Conservation (phyloP, 2,329 filamentous ascomycete genomes). For the Fusarium irregulare region DNA sequence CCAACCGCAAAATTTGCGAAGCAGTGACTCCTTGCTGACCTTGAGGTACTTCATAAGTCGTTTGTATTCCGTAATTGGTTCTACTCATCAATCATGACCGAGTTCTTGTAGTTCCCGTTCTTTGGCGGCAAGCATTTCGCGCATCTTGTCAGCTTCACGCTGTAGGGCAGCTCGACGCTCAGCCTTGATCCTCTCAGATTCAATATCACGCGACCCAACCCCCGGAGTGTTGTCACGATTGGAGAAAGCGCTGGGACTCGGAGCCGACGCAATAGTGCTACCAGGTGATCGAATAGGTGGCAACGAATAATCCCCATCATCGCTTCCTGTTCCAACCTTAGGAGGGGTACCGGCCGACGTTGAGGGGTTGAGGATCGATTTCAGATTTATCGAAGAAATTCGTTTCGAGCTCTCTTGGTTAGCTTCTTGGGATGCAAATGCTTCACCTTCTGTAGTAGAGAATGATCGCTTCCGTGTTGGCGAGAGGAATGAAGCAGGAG, state of each 20-base stretch:
- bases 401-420: constrained; percentile 66
- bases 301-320: constrained; percentile 55
- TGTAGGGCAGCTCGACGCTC: constrained; percentile 74
- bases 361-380: constrained; percentile 76
- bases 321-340: constrained; percentile 47
- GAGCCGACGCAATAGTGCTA: constrained; percentile 54
- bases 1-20: constrained; percentile 30
- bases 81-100: constrained; percentile 43
- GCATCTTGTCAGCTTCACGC: constrained; percentile 80
- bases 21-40: constrained; percentile 41
- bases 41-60: constrained; percentile 43
- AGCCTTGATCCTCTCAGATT: constrained; percentile 65
- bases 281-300: constrained; percentile 59
- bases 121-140: constrained; percentile 76
- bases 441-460: constrained; percentile 68
- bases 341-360: constrained; percentile 41
- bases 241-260: constrained; percentile 56
- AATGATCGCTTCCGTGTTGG: constrained; percentile 75
- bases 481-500: constrained; percentile 69
- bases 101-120: constrained; percentile 72
- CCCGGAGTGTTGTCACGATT: constrained; percentile 47
- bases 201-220: constrained; percentile 46
- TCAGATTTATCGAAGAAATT: constrained; percentile 81
- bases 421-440: constrained; percentile 50
- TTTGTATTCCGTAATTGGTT: constrained; percentile 36